These are phyloP conservation scores for Carpinus viminea DNA, from an alignment of 306 rosid genomes.

Conservation along the genomic window DNA sequence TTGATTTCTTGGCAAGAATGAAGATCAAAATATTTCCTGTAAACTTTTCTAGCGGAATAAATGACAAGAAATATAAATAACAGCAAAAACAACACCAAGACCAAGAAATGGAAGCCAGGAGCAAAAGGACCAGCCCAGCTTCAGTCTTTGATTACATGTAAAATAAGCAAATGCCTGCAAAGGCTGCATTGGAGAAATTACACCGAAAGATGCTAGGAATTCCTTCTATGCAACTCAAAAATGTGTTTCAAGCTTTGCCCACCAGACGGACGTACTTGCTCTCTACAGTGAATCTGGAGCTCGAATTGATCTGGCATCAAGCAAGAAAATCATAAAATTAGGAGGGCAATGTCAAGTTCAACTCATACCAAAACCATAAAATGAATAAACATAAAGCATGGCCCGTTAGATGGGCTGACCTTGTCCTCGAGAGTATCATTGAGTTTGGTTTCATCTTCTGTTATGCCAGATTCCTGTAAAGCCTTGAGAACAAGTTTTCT, in stretches of 20 bases:
- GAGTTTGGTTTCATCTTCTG: slow-evolving; percentile 57
- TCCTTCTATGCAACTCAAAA: slow-evolving; percentile 7
- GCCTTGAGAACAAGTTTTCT: slow-evolving; percentile 60
- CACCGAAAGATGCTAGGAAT: slow-evolving; percentile 7
- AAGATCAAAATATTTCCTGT: slow-evolving; percentile 19
- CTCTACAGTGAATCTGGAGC: slow-evolving; percentile 72
- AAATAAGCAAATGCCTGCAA: slow-evolving; percentile 20
- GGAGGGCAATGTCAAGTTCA: neutral
- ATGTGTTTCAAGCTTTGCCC: slow-evolving; percentile 44
- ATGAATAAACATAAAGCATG: slow-evolving; percentile 7
- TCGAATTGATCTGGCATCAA: slow-evolving; percentile 68
- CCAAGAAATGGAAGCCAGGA: neutral
- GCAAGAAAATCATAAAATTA: slow-evolving; percentile 10
- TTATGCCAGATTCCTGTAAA: slow-evolving; percentile 62
- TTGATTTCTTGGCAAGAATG: slow-evolving; percentile 13
- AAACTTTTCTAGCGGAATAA: neutral
- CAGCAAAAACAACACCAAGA: slow-evolving; percentile 7
- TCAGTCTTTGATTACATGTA: neutral
- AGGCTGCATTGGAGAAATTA: slow-evolving; percentile 13
- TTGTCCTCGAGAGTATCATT: slow-evolving; percentile 53
- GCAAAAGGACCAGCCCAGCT: neutral
- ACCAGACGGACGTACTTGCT: slow-evolving; percentile 67
- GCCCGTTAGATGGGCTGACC: slow-evolving; percentile 40
- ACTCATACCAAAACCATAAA: neutral
- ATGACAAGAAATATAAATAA: neutral